Base-by-base conservation (phyloP, 495 filamentous ascomycete genomes). In the Evernia prunastri region DNA sequence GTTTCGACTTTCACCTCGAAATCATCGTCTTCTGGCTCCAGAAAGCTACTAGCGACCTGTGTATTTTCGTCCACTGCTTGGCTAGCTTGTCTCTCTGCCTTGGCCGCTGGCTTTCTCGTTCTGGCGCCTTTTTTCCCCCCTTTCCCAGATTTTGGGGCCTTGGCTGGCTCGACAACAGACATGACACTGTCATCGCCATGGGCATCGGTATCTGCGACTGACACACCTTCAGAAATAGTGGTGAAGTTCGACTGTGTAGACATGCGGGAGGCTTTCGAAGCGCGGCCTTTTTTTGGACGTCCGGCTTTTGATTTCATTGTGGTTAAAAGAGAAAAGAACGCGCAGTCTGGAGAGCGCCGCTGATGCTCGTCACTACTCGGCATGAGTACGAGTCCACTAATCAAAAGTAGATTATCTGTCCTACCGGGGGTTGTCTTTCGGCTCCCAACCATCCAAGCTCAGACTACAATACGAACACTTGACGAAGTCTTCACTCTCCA, bases 391-490 rank as follows among this genome's bases (percentile, higher is more conserved):
- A 67, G 57, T 57, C 65, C 18, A 61, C 43, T 23, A 25, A 42
- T 33, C 20, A 56, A 29, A n/a, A 56, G 63, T 66, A 67, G 72
- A 61, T 68, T 3, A 9, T 31, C 12, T 29, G 29, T 73, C 89
- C 77, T 74, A 92, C 87, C 83, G 82, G 68, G 93, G 93, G 68
- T 93, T 86, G 73, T 97, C 93, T 67, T 87, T 86, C 17, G 89
- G 86, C 70, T 96, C 92, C 92, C 93, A 97, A 3, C 89, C 90
- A 72, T 96, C 91, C 56, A 97, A 81, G 37, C 85, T 88, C 36
- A 97, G 74, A 42, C 84, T 82, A 74, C 94, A 98, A 73, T 97
- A 97, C 23, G 86, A 83, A 71, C 94, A 98, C 17, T 84, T 92
- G 4, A 88, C 89, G 73, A 91, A 85, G 74, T 98, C 94, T 60